A percentile compares a stretch with the other conserved stretches of the same genome.
phyloP scores from a whole-genome alignment of 148 eudicot genomes.

The Fagopyrum esculentum region DNA sequence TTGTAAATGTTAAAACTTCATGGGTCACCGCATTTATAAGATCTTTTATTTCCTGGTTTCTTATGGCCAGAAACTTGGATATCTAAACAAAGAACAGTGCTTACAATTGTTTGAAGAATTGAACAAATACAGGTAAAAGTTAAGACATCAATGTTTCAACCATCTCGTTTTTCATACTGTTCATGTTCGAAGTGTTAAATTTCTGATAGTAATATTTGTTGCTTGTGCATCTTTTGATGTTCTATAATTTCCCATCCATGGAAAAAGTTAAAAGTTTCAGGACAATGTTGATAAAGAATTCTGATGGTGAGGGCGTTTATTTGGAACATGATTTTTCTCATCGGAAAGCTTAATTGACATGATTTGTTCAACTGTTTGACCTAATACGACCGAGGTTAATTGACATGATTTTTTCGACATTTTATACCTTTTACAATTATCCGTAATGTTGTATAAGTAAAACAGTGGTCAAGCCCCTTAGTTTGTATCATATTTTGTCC shows the following conservation, averaged over 20 bases:
- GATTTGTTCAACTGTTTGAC: neutral
- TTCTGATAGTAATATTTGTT: neutral
- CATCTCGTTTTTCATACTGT: neutral
- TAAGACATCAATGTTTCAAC: neutral
- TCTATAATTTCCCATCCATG: neutral
- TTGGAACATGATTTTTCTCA: neutral
- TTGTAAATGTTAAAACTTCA: constrained; percentile 19
- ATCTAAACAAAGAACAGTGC: constrained; percentile 67
- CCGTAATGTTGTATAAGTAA: neutral
- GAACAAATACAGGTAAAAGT: constrained; percentile 74
- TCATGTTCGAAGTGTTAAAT: neutral
- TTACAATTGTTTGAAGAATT: constrained; percentile 71
- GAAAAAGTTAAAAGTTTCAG: neutral
- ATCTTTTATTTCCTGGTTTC: constrained; percentile 9
- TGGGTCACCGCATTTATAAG: neutral
- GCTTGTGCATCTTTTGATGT: neutral
- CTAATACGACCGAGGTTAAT: neutral
- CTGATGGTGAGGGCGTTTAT: neutral
- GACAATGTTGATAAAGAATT: neutral
- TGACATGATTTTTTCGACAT: too few species aligned
- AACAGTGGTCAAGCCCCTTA: neutral
- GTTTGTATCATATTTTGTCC: neutral
- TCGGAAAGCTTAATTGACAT: neutral
- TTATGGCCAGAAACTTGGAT: constrained; percentile 37
- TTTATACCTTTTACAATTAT: neutral